Base-by-base conservation (phyloP, 768 basidiomycete species). In the Dacryopinax primogenitus region DNA sequence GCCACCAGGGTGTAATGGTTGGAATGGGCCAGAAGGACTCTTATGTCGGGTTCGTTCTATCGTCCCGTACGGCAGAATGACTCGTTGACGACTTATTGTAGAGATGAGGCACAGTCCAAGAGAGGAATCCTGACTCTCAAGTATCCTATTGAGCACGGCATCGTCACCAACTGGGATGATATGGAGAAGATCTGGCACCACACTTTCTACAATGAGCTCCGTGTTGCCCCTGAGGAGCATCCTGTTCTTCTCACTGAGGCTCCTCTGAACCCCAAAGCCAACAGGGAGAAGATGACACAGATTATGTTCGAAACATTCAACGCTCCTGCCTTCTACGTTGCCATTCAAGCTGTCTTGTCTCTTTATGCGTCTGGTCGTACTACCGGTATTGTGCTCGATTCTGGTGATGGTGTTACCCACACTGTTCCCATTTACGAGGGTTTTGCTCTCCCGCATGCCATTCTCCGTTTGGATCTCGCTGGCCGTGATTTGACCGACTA, bases 161-260 rank as follows among this genome's bases (percentile, higher is more conserved):
- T 92, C 73, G 89, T 95, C 75, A 93, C 92, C 77, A 93, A 96
- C 85, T 96, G 93, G 93, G 93, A 94, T 72, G 92, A 94, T 78
- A 94, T 94, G 92, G 93, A 95, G 81, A 93, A 94, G 80, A 94
- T 94, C 76, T 95, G 92, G 92, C 91, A 93, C 76, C 92, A 94
- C 81, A 93, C 92, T 33, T 95, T 94, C 78, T 94, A 91, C 84
- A 93, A 93, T 75, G 91, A 92, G 77, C 85, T 92, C 67, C 90
- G 90, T 78, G 90, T 93, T 70, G 90, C 90, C 2, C 90, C 91
- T 32, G 90, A 93, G 76, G 90, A 92, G 80, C 89, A 92, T 80
- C 91, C 91, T 68, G 87, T 92, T 71, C 82, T 94, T 66, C 81
- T 92, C 74, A 94, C 91, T 67, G 91, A 94, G 77, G 91, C 91